phyloP scores from a whole-genome alignment of 148 eudicot species.

The Amaranthus palmeri region DNA sequence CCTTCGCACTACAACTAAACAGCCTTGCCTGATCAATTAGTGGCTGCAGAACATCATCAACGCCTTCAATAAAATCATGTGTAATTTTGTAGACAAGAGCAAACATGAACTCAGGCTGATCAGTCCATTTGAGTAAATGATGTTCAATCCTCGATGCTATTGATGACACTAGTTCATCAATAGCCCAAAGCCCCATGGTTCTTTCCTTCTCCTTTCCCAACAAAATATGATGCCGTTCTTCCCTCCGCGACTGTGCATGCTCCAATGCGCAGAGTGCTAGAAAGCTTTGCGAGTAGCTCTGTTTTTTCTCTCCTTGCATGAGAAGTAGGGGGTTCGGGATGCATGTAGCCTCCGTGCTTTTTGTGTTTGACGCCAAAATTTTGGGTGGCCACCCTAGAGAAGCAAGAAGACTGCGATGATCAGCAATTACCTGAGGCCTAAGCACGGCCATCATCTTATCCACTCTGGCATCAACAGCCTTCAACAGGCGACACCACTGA shows the following conservation, averaged over 20 bases:
- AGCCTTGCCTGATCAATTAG: conserved; percentile 49
- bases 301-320: conserved; percentile 39
- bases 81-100: conserved; percentile 45
- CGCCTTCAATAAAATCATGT: conserved; percentile 42
- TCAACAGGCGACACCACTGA: conserved; percentile 36
- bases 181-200: conserved; percentile 42
- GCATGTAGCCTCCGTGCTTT: conserved; percentile 19
- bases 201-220: conserved; percentile 24
- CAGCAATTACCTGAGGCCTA: conserved; percentile 48
- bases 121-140: conserved; percentile 43
- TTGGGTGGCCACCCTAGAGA: conserved; percentile 53
- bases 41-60: conserved; percentile 55
- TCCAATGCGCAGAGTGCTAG: conserved; percentile 50
- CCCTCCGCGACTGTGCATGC: conserved; percentile 38
- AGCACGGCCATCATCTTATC: conserved; percentile 35
- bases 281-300: conserved; percentile 44
- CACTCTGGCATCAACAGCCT: conserved; percentile 43
- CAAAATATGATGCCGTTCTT: conserved; percentile 23
- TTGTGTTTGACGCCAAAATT: conserved; percentile 24
- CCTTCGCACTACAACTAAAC: conserved; percentile 49
- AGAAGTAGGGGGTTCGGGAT: conserved; percentile 48
- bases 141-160: conserved; percentile 48
- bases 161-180: conserved; percentile 48
- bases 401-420: conserved; percentile 42
- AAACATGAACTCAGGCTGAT: conserved; percentile 46